Evolutionary conservation across 1,284 basidiomycete species (phyloP), one percentile per base, ranked within the genome.

Genomic region (Melampsora occidentalis): DNA sequence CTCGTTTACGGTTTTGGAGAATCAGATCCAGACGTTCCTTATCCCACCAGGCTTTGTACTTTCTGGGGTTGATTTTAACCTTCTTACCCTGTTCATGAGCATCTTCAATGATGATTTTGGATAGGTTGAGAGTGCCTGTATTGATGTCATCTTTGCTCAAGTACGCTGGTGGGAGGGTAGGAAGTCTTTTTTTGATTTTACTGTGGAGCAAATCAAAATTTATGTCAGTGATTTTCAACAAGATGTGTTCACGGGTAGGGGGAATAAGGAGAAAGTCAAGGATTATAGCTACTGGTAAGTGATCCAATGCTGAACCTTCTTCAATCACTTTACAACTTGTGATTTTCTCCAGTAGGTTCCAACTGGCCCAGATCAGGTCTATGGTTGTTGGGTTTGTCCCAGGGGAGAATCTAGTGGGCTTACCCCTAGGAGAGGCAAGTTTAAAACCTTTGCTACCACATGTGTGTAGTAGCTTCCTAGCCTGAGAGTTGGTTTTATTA

Each of bases 41-140:
- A 33, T 63, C 61, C 61, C 61, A 63, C 61, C 61, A 63, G n/a
- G n/a, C 6, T 31, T 63, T 63, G 22, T 57, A 25, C 25, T 57
- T 57, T 20, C 16, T 3, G 3, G 12, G 20, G 18, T 57, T 20
- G 3, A 14, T 57, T 57, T 20, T 57, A n/a, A 57, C 25, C 6
- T 14, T 3, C 16, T 57, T 57, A 14, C 51, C 51, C 16, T 57
- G 51, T 35, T 35, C 5, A 5, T 35, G 35, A 9, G 35, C 35
- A 5, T 3, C 35, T 35, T 35, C 35, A 5, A 35, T 3, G 3
- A 35, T 35, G 35, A 35, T 35, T 3, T 35, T 35, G 3, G 35
- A 35, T 35, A 35, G 3, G 35, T 3, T 5, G 5, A 35, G 35
- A 5, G 35, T 9, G 3, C 35, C 35, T 5, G 5, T 35, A 9